phyloP scores from a whole-genome alignment of 73 alveolate species.

The Durusdinium trenchii region DNA sequence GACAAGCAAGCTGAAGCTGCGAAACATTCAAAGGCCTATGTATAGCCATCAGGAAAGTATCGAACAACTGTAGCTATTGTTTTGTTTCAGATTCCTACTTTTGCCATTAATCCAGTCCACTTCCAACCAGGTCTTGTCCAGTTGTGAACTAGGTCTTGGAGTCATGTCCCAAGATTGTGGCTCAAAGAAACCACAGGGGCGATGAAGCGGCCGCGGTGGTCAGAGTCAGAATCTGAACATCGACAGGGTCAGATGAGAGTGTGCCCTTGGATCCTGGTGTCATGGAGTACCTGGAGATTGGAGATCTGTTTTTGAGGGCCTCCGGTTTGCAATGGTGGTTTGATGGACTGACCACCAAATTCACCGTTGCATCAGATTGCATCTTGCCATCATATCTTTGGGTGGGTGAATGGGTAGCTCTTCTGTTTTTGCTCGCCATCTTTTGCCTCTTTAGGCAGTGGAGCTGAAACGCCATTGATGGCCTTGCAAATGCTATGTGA shows the following conservation, averaged over 20 bases:
- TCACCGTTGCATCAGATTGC: background rate
- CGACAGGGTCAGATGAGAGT: background rate
- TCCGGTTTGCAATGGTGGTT: background rate
- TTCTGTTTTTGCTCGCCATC: background rate
- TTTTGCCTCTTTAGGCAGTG: background rate
- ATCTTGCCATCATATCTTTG: background rate
- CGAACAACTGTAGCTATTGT: no score
- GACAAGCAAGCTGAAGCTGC: no score
- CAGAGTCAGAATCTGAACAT: background rate
- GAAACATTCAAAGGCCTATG: no score
- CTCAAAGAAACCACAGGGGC: background rate
- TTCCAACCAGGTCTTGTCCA: constrained; percentile 19
- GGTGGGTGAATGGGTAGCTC: background rate
- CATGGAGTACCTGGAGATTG: background rate
- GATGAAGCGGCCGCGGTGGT: no score
- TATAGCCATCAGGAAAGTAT: no score
- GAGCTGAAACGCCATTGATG: background rate
- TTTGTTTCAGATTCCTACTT: no score
- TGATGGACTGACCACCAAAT: no score
- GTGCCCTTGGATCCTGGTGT: no score
- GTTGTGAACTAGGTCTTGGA: background rate
- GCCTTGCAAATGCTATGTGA: background rate
- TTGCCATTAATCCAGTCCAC: background rate
- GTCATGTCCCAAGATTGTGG: no score
- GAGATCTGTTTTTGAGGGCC: background rate